Percentiles rank a stretch among this genome's conserved stretches.
Evolutionary conservation across 768 basidiomycete genomes (phyloP).

Genomic region (Podaxis pistillaris): DNA sequence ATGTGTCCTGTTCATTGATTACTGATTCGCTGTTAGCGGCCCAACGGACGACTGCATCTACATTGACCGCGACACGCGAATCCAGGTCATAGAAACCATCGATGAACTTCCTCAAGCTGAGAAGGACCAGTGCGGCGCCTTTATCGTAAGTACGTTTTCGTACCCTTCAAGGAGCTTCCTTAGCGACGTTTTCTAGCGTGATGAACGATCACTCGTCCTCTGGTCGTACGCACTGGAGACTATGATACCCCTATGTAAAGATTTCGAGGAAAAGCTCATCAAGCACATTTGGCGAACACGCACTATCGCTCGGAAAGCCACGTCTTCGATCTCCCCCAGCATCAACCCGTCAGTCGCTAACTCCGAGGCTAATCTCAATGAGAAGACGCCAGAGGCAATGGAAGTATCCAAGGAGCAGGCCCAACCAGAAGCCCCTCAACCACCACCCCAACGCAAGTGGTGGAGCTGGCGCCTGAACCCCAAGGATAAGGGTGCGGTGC

Average conservation of each 20-base stretch:
- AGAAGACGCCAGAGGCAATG: slow-evolving; percentile 24
- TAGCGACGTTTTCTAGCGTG: slow-evolving; percentile 37
- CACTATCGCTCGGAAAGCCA: slow-evolving; percentile 20
- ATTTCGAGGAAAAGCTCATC: slow-evolving; percentile 79
- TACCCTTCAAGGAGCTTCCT: neutral
- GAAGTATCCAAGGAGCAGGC: slow-evolving; percentile 21
- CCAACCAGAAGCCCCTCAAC: slow-evolving; percentile 20
- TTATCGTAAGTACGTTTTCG: slow-evolving; percentile 46
- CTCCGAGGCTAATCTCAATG: slow-evolving; percentile 33
- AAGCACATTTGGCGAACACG: slow-evolving; percentile 74
- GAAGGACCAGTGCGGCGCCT: slow-evolving; percentile 88
- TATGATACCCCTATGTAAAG: slow-evolving; percentile 68
- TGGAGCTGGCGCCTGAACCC: slow-evolving; percentile 49
- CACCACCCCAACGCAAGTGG: slow-evolving; percentile 29
- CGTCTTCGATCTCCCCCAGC: slow-evolving; percentile 15
- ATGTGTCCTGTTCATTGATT: neutral
- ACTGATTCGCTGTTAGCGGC: slow-evolving; percentile 33
- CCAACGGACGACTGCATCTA: slow-evolving; percentile 55
- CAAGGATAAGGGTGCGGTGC: slow-evolving; percentile 19
- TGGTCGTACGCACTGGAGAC: slow-evolving; percentile 73
- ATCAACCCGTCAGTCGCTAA: slow-evolving; percentile 18
- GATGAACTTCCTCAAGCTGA: slow-evolving; percentile 69
- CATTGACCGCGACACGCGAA: slow-evolving; percentile 79
- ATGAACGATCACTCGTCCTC: slow-evolving; percentile 76
- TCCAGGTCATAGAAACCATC: slow-evolving; percentile 78